Conservation (phyloP, 1,139 yeast genomes). For the Meyerozyma guilliermondii region DNA sequence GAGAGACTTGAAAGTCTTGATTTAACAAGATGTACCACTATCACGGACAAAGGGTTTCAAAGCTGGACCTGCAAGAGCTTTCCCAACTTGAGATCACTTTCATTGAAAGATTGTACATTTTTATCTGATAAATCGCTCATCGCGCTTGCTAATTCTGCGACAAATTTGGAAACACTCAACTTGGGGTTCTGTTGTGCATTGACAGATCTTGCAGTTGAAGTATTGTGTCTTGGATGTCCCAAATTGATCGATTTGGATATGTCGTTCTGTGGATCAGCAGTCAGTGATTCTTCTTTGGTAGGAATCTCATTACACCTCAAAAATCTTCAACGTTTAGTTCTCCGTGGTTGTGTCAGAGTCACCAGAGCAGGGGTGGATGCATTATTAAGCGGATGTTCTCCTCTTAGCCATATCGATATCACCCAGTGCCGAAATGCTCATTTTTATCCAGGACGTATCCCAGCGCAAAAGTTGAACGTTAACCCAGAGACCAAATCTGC, state of each 20-base stretch:
- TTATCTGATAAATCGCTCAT: slow-evolving; percentile 62
- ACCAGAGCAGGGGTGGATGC: slow-evolving; percentile 73
- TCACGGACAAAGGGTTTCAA: slow-evolving; percentile 69
- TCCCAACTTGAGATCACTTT: slow-evolving; percentile 46
- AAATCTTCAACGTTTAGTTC: slow-evolving; percentile 41
- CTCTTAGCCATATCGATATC: slow-evolving; percentile 50
- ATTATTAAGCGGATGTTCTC: slow-evolving; percentile 51
- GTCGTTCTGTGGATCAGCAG: slow-evolving; percentile 77
- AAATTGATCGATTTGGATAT: slow-evolving; percentile 48
- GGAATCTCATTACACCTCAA: slow-evolving; percentile 55
- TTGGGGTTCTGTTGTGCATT: slow-evolving; percentile 73
- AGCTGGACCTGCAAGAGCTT: slow-evolving; percentile 57
- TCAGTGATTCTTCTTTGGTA: slow-evolving; percentile 63
- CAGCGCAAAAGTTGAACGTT: slow-evolving; percentile 50
- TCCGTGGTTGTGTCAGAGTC: slow-evolving; percentile 70
- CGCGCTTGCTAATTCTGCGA: slow-evolving; percentile 58
- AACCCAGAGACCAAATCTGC: slow-evolving; percentile 51
- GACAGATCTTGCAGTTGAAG: slow-evolving; percentile 63
- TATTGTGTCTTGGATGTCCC: slow-evolving; percentile 61
- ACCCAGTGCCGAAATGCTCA: slow-evolving; percentile 67
- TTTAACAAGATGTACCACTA: slow-evolving; percentile 70
- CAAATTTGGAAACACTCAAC: slow-evolving; percentile 50
- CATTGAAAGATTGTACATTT: slow-evolving; percentile 69
- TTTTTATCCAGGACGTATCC: slow-evolving; percentile 51
- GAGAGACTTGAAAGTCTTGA: slow-evolving; percentile 53